Percentiles rank a stretch among this genome's conserved stretches.
Conservation (phyloP, 2,329 filamentous ascomycete genomes). For the Myriosclerotinia duriaeana region DNA sequence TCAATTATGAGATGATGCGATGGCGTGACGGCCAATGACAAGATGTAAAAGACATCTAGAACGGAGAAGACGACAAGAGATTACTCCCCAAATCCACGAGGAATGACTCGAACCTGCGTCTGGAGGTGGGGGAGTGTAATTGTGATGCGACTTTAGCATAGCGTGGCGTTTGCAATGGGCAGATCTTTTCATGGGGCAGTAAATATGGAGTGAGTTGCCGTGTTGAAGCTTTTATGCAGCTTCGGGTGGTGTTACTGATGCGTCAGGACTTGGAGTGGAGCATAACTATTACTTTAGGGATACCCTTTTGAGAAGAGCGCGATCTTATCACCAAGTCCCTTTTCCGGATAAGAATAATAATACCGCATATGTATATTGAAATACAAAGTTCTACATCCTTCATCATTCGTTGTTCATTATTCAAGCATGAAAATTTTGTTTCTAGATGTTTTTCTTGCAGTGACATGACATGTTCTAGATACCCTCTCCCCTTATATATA, state of each 20-base stretch:
- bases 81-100: background rate
- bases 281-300: slow-evolving; percentile 18
- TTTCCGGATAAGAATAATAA: slow-evolving; percentile 14
- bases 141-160: slow-evolving; percentile 20
- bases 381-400: background rate
- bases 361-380: background rate
- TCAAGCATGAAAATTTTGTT: too few relatives aligned
- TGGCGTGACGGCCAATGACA: background rate
- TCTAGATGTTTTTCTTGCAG: background rate
- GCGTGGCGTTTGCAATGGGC: slow-evolving; percentile 21
- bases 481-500: too few relatives aligned
- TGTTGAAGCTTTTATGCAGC: slow-evolving; percentile 16
- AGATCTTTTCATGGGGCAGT: slow-evolving; percentile 14
- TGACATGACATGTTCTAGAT: background rate
- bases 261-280: slow-evolving; percentile 7
- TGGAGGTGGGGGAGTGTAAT: slow-evolving; percentile 5
- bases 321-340: slow-evolving; percentile 1
- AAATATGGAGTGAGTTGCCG: slow-evolving; percentile 2
- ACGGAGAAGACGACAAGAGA: background rate
- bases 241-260: slow-evolving; percentile 13
- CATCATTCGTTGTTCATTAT: background rate
- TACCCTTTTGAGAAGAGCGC: slow-evolving; percentile 4
- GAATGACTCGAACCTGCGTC: slow-evolving; percentile 3
- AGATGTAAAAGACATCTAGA: slow-evolving; percentile 14
- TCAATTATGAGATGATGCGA: slow-evolving; percentile 6